Evolutionary conservation across 164 flowering plant genomes (phyloP).

Genomic region (Euptelea pleiosperma): DNA sequence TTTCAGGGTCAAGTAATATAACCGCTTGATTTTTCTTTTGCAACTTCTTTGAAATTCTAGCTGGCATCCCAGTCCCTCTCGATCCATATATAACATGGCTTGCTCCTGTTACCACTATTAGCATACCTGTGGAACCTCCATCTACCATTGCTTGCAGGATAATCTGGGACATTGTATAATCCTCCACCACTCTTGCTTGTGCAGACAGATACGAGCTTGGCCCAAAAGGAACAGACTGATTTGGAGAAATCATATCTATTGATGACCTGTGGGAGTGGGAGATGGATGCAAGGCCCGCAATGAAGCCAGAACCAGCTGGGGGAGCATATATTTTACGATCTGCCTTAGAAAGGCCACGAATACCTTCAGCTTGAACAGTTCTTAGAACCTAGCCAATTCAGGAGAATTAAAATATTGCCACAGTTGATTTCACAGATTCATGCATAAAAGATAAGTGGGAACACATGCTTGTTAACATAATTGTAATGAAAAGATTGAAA

Average conservation of each 20-base stretch:
- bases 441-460: too few species aligned
- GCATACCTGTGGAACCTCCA: conserved; percentile 65
- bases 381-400: conserved; percentile 56
- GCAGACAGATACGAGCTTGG: conserved; percentile 88
- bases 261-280: conserved; percentile 61
- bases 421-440: conserved; percentile 5
- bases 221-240: conserved; percentile 62
- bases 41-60: conserved; percentile 84
- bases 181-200: conserved; percentile 86
- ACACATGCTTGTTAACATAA: too few species aligned
- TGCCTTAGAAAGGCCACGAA: conserved; percentile 73
- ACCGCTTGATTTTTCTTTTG: conserved; percentile 89
- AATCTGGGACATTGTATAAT: conserved; percentile 79
- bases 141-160: conserved; percentile 56
- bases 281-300: conserved; percentile 70
- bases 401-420: neutral
- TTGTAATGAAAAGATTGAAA: too few species aligned
- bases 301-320: conserved; percentile 93
- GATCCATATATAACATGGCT: conserved; percentile 85
- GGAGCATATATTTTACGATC: conserved; percentile 77
- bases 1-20: conserved; percentile 86
- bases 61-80: conserved; percentile 90
- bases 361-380: conserved; percentile 93
- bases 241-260: conserved; percentile 41
- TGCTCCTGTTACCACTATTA: conserved; percentile 90